phyloP scores from a whole-genome alignment of 2,329 filamentous ascomycete genomes.

The Neodidymelliopsis sp. region DNA sequence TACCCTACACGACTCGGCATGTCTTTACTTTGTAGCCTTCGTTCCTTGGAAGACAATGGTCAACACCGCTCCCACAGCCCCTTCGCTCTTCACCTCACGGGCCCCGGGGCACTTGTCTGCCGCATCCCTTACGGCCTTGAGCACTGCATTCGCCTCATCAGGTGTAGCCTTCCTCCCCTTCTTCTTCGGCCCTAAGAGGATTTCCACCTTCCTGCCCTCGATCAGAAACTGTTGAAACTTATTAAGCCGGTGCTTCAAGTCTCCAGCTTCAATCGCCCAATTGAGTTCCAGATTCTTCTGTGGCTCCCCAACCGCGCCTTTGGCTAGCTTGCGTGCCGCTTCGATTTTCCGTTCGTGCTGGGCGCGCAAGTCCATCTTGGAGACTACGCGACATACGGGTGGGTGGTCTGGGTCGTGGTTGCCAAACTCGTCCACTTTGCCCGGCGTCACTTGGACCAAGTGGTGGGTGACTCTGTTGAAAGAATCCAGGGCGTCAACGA shows the following conservation, averaged over 20 bases:
- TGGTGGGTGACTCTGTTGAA: conserved; percentile 60
- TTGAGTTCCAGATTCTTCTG: conserved; percentile 86
- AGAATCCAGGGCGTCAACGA: conserved; percentile 49
- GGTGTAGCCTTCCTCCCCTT: conserved; percentile 65
- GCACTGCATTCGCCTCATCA: conserved; percentile 64
- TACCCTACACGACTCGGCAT: neutral
- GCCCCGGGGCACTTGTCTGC: conserved; percentile 49
- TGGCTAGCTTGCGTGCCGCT: conserved; percentile 52
- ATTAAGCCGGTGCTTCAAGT: conserved; percentile 66
- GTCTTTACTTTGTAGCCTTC: conserved; percentile 26
- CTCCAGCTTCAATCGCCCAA: conserved; percentile 82
- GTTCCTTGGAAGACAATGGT: conserved; percentile 43
- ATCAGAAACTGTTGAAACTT: conserved; percentile 71
- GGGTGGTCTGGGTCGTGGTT: conserved; percentile 50
- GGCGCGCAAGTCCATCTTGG: conserved; percentile 60
- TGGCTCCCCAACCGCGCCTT: conserved; percentile 34
- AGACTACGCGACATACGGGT: conserved; percentile 76
- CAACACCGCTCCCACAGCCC: conserved; percentile 40
- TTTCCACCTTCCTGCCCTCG: conserved; percentile 78
- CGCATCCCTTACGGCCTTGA: conserved; percentile 60
- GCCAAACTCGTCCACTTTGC: conserved; percentile 31
- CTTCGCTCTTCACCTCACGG: conserved; percentile 37
- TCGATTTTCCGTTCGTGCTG: conserved; percentile 57
- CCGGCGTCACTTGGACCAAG: conserved; percentile 58
- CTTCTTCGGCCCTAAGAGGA: conserved; percentile 74